Base-by-base conservation (phyloP, 2,329 filamentous ascomycete genomes). In the Chaetomiaceae sp. region DNA sequence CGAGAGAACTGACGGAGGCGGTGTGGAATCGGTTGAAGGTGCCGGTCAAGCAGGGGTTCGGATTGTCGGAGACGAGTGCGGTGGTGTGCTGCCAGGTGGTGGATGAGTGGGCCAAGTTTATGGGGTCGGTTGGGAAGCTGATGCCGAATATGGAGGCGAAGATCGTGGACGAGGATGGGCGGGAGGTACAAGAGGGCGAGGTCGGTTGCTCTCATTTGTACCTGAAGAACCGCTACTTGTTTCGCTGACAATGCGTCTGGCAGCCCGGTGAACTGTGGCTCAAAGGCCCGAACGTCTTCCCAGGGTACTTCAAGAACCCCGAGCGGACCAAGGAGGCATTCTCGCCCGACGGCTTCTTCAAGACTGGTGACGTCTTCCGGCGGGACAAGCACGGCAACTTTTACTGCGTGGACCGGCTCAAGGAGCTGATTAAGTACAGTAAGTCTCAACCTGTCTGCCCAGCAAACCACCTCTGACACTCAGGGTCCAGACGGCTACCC, bases 11-110 rank as follows among this genome's bases (percentile, higher is more conserved):
- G 2, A 85, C 91, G 1, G 79, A 88, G 45, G 76, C 80, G 8
- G 78, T 93, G 3, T 86, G 87, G 71, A 66, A 77, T 17, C 79
- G 89, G 7, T 78, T 93, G 48, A 81, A 81, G 42, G 74, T 94
- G 17, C 83, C 84, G 2, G 81, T 95, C 50, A 96, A 95, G 72
- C 91, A 97, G 67, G 90, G 87, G 15, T 97, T 95, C 61, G 91
- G 91, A 0, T 74, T 97, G 5, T 88, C 83, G 5, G 91, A 97
- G 69, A 94, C 88, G 12, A 83, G 83, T 20, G 89, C 90, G 0
- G 84, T 81, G 1, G 86, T 87, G 0, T 83, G 88, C 56, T 79
- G 79, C 9, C 87, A 89, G 65, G 69, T 75, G 7, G 83, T 86
- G 72, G 77, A 80, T 29, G 83, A 88, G 55, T 96, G 89, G 88